Percentiles rank a stretch among this genome's conserved stretches.
These are phyloP conservation scores for Nymphaea colorata DNA, from an alignment of 164 flowering plant species.

Conservation along the genomic window DNA sequence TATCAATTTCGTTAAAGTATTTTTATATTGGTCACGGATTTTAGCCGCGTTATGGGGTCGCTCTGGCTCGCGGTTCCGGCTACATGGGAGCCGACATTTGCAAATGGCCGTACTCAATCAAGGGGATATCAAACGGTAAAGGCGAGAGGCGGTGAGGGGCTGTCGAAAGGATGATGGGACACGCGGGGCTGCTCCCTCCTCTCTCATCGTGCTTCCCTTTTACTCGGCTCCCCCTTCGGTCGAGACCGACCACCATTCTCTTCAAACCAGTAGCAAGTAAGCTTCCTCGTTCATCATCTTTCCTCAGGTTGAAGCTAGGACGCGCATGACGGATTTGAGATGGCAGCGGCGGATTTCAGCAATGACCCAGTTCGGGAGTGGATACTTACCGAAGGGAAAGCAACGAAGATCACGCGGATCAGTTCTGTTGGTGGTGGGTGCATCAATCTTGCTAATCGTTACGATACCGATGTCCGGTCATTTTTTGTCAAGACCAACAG, in stretches of 20 bases:
- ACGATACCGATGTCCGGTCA: constrained; percentile 85
- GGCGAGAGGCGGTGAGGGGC: neutral
- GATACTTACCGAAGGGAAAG: constrained; percentile 88
- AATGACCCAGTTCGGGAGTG: constrained; percentile 82
- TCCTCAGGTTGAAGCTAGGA: neutral
- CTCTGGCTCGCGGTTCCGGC: no score
- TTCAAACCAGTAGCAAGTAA: constrained; percentile 22
- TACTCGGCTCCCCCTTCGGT: constrained; percentile 6
- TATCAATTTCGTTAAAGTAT: no score
- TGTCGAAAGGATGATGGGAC: constrained; percentile 16
- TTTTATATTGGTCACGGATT: no score
- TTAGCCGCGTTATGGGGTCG: no score
- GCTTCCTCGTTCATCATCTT: neutral
- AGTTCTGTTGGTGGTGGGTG: constrained; percentile 93
- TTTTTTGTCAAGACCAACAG: constrained; percentile 92
- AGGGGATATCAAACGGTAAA: neutral
- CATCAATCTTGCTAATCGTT: constrained; percentile 74
- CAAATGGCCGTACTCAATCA: neutral
- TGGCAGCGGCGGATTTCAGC: constrained; percentile 52
- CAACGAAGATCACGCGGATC: constrained; percentile 58
- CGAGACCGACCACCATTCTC: constrained; percentile 5
- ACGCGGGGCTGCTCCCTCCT: constrained; percentile 15
- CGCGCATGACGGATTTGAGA: neutral
- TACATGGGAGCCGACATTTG: no score
- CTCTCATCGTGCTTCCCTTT: constrained; percentile 12